Evolutionary conservation across 169 alveolate species (phyloP).

Genomic region (Babesia bigemina): DNA sequence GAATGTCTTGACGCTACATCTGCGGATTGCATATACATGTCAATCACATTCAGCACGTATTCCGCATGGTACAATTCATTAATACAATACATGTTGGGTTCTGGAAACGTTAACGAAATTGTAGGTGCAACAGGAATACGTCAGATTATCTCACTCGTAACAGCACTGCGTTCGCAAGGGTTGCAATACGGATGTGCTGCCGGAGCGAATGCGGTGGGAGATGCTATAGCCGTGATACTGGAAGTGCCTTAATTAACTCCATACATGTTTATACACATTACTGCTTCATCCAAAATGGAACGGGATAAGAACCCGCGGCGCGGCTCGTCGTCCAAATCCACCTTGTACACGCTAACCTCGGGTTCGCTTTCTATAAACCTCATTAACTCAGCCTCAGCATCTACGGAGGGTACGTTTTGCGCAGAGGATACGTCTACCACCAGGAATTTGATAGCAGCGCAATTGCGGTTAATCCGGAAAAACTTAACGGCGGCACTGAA

Average conservation of each 20-base stretch:
- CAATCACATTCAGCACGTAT: too few relatives aligned
- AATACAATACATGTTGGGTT: not conserved
- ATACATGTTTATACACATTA: not conserved
- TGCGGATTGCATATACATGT: too few relatives aligned
- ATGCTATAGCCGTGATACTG: slow-evolving; percentile 66
- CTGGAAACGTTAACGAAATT: not conserved
- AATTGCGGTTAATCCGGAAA: slow-evolving; percentile 13
- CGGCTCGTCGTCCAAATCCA: slow-evolving; percentile 10
- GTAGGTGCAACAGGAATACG: slow-evolving; percentile 75
- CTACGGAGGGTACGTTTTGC: not conserved
- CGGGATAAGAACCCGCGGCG: slow-evolving; percentile 1
- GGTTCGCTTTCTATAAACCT: slow-evolving; percentile 1
- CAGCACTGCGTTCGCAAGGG: slow-evolving; percentile 64
- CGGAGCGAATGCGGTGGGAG: slow-evolving; percentile 66
- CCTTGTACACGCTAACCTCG: slow-evolving; percentile 17
- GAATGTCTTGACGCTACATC: too few relatives aligned
- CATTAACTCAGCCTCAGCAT: slow-evolving; percentile 19
- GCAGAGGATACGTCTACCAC: slow-evolving; percentile 7
- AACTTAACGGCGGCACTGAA: slow-evolving; percentile 22
- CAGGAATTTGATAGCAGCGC: slow-evolving; percentile 20
- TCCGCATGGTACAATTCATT: too few relatives aligned
- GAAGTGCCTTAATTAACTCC: slow-evolving; percentile 30
- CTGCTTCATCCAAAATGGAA: slow-evolving; percentile 28
- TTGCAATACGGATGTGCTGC: slow-evolving; percentile 72
- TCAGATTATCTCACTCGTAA: slow-evolving; percentile 64